Base-by-base conservation (phyloP, 208 protist species). In the Leishmania martiniquensis region DNA sequence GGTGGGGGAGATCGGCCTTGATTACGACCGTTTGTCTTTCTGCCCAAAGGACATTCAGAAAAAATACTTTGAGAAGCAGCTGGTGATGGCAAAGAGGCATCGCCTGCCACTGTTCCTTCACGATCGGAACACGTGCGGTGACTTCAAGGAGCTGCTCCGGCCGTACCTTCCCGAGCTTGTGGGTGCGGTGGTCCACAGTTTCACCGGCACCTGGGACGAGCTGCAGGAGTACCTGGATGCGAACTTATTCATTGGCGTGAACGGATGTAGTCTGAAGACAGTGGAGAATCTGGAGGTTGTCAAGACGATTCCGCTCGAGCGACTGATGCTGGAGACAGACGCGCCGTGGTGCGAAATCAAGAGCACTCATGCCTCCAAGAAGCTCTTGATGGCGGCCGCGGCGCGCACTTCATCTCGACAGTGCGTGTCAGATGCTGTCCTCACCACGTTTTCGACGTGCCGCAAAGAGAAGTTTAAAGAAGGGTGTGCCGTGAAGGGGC, bases 301-400 rank as follows among this genome's bases (percentile, higher is more conserved):
- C 12, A 70, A 77, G 51, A 25, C 83, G 20, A 89, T 99, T 49
- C 97, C 98, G 39, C 65, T 97, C 4, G 85, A 98, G 59, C 75
- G 89, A 25, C 22, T 99, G 25, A 84, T 99, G 80, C 91, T 99
- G 29, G 98, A 99, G 83, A 99, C 98, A 0, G 98, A 99, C 77
- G 93, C 91, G 20, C 98, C 98, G 20, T 99, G 90, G 85, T 99
- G 98, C 80, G 96, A 98, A 44, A 91, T 99, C 3, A 88, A 95
- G 45, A 88, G 82, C 75, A 99, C 95, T 9, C 98, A 99, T 86
- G 90, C 96, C 29, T 93, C 93, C 0, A 78, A 88, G 54, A 72
- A 54, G 44, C 17, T 92, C 9, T 59, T 95, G 55, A 44, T 15
- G n/a, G 69, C 68, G 0, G 81, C 62, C 0, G 89, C 80, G 0